Evolutionary conservation across 2,329 filamentous ascomycete species (phyloP).

Genomic region (Tolypocladium capitatum): DNA sequence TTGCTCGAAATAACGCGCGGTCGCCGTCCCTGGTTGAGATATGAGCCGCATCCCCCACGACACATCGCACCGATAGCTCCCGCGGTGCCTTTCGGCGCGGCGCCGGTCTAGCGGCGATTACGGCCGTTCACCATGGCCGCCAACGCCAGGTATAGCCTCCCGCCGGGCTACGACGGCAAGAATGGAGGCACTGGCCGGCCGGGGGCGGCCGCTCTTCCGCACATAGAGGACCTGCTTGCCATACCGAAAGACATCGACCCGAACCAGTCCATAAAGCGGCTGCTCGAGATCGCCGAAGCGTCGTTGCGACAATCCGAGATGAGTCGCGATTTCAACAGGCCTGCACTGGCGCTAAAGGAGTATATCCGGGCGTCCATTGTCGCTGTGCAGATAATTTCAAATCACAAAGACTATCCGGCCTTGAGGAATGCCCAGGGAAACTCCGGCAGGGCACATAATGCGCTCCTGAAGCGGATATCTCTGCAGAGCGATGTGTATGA

Average conservation of each 20-base stretch:
- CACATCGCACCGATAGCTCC: neutral
- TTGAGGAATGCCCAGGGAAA: conserved; percentile 43
- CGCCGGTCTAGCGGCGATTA: conserved; percentile 6
- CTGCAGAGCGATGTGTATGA: conserved; percentile 37
- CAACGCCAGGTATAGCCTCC: conserved; percentile 16
- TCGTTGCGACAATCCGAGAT: conserved; percentile 47
- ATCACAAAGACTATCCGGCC: conserved; percentile 59
- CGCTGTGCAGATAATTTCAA: conserved; percentile 60
- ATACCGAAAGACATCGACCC: conserved; percentile 32
- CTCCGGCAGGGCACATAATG: conserved; percentile 32
- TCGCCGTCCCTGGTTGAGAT: neutral
- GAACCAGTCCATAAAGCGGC: conserved; percentile 36
- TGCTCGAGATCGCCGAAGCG: conserved; percentile 39
- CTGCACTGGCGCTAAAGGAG: conserved; percentile 67
- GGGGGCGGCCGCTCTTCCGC: conserved; percentile 26
- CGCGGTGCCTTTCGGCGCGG: neutral
- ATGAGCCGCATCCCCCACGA: neutral
- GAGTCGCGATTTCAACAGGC: conserved; percentile 47
- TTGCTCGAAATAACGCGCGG: neutral
- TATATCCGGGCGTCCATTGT: conserved; percentile 76
- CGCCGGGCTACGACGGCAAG: conserved; percentile 14
- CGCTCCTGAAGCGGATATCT: conserved; percentile 36
- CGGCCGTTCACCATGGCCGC: conserved; percentile 17
- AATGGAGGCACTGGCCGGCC: conserved; percentile 14
- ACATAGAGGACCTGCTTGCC: conserved; percentile 40